A percentile compares a stretch with the other conserved stretches of the same genome.
phyloP scores from a whole-genome alignment of 148 eudicot species.

The Selenicereus undatus region DNA sequence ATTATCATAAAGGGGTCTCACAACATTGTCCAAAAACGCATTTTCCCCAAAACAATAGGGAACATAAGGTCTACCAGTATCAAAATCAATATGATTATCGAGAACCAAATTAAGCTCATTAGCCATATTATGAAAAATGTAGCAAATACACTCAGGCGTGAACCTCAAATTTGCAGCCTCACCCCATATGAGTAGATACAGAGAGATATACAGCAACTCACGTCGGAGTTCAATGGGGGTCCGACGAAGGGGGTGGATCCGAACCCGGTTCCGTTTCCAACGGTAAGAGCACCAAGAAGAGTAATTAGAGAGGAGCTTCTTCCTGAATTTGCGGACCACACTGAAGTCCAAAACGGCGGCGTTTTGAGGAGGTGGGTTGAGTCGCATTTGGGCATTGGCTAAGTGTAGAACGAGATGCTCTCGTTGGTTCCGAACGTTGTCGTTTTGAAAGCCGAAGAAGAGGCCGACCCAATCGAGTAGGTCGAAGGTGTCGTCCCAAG shows the following conservation, averaged over 20 bases:
- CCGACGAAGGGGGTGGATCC: conserved; percentile 32
- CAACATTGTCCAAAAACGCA: conserved; percentile 46
- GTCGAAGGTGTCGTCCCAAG: conserved; percentile 53
- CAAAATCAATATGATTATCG: conserved; percentile 41
- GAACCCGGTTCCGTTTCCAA: conserved; percentile 38
- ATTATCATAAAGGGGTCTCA: conserved; percentile 52
- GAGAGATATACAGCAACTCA: conserved; percentile 63
- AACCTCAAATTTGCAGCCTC: conserved; percentile 77
- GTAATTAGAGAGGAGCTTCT: conserved; percentile 56
- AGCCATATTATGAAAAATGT: conserved; percentile 75
- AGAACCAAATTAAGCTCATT: conserved; percentile 59
- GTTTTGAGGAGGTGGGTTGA: conserved; percentile 48
- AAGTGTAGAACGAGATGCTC: conserved; percentile 87
- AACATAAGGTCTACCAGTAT: conserved; percentile 50
- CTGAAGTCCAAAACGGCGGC: conserved; percentile 42
- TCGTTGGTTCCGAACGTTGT: conserved; percentile 78
- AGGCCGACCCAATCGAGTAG: conserved; percentile 78
- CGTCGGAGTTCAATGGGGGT: conserved; percentile 48
- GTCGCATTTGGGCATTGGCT: conserved; percentile 75
- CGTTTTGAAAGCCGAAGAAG: conserved; percentile 79
- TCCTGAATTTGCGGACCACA: conserved; percentile 54
- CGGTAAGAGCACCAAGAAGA: conserved; percentile 64
- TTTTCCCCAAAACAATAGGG: conserved; percentile 47
- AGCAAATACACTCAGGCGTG: conserved; percentile 79
- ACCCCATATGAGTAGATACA: conserved; percentile 82